Percentiles rank a stretch among this genome's conserved stretches.
These are phyloP conservation scores for Ogataea angusta DNA, from an alignment of 805 yeast genomes.

Conservation along the genomic window DNA sequence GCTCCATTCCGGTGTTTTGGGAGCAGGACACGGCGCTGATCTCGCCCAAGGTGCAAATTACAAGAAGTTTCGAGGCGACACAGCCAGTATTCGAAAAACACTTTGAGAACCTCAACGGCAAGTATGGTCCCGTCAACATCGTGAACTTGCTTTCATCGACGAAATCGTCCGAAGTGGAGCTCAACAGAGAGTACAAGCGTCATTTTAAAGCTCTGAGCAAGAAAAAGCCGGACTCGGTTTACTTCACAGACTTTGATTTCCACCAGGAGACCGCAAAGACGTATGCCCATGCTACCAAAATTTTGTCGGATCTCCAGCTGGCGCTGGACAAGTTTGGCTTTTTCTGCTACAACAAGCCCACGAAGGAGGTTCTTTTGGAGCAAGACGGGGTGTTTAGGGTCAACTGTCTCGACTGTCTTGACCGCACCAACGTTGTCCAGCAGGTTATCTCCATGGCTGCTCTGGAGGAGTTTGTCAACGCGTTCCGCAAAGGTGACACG, in stretches of 20 bases:
- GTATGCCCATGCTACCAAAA: conserved; percentile 74
- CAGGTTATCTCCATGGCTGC: conserved; percentile 78
- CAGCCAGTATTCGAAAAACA: conserved; percentile 87
- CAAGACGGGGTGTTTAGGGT: conserved; percentile 92
- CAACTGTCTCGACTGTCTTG: conserved; percentile 92
- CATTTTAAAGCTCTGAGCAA: conserved; percentile 47
- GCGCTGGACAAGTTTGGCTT: conserved; percentile 79
- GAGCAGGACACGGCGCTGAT: conserved; percentile 91
- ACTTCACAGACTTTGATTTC: conserved; percentile 85
- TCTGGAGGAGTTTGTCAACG: conserved; percentile 50
- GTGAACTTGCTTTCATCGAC: conserved; percentile 77
- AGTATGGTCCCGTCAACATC: conserved; percentile 85
- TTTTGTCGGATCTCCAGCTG: conserved; percentile 60
- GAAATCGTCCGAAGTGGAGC: conserved; percentile 71
- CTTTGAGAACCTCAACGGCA: conserved; percentile 61
- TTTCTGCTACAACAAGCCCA: conserved; percentile 64
- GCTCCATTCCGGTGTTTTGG: conserved; percentile 96
- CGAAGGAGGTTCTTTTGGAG: conserved; percentile 55
- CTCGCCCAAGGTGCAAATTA: conserved; percentile 86
- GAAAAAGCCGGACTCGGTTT: conserved; percentile 38
- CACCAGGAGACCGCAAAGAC: conserved; percentile 91
- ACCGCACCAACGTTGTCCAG: conserved; percentile 86
- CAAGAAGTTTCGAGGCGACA: conserved; percentile 88
- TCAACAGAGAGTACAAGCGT: conserved; percentile 61
- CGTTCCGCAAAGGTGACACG: conserved; percentile 28